phyloP scores from a whole-genome alignment of 768 basidiomycete species.

The Lactifluus hygrophoroides region DNA sequence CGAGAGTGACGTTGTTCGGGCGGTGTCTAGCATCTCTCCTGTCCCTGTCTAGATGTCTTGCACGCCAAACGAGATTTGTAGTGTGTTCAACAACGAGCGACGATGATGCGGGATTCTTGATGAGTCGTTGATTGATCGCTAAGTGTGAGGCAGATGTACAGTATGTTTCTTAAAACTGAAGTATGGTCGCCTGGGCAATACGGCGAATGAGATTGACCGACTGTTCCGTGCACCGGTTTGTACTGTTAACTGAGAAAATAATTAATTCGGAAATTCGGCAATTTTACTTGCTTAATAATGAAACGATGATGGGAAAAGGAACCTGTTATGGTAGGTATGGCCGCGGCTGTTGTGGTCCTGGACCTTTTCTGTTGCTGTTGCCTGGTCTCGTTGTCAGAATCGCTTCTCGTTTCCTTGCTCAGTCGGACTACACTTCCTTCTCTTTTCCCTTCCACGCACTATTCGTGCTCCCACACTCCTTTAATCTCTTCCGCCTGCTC shows the following conservation, averaged over 20 bases:
- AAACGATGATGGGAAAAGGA: too few species aligned
- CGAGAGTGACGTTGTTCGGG: background rate
- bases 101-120: background rate
- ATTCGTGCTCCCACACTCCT: slow-evolving; percentile 15
- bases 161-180: too few species aligned
- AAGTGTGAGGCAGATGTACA: too few species aligned
- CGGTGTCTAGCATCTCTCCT: background rate
- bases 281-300: too few species aligned
- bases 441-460: background rate
- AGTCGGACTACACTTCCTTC: background rate
- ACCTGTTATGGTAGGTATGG: too few species aligned
- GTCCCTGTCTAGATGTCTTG: too few species aligned
- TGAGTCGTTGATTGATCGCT: background rate
- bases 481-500: background rate
- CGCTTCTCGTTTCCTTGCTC: background rate
- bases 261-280: too few species aligned
- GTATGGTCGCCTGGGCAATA: background rate
- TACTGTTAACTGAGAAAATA: too few species aligned
- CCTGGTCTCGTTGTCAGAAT: too few species aligned
- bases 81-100: background rate
- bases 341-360: too few species aligned
- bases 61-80: background rate
- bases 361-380: background rate
- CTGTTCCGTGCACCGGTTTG: too few species aligned
- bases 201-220: too few species aligned